Percentiles rank a stretch among this genome's conserved stretches.
phyloP scores from a whole-genome alignment of 306 rosid species.

The Canavalia gladiata region DNA sequence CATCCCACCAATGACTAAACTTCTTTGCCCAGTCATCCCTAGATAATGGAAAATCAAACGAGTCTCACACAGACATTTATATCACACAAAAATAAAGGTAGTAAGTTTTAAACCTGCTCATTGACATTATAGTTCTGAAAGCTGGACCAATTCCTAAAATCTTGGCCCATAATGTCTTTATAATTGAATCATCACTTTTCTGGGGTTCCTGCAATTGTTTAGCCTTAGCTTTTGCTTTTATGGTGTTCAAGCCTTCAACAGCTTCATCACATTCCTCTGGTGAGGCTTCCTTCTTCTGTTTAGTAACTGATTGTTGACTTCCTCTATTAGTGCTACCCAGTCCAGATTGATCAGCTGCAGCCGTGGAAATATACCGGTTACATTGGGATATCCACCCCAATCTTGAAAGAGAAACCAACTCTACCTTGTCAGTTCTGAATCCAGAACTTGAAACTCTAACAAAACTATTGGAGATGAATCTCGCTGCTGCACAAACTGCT shows the following conservation, averaged over 20 bases:
- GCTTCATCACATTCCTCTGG: conserved; percentile 93
- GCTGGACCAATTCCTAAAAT: conserved; percentile 84
- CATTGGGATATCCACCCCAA: conserved; percentile 54
- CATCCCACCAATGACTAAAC: conserved; percentile 69
- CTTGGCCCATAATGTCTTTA: conserved; percentile 66
- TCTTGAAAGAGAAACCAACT: conserved; percentile 39
- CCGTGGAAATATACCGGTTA: conserved; percentile 57
- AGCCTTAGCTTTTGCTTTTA: conserved; percentile 84
- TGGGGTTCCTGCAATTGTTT: conserved; percentile 70
- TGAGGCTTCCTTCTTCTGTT: conserved; percentile 76
- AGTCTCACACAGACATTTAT: conserved; percentile 17
- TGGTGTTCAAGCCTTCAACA: conserved; percentile 71
- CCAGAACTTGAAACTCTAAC: conserved; percentile 36
- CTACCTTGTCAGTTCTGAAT: conserved; percentile 44
- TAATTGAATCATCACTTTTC: conserved; percentile 53
- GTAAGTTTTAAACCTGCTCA: conserved; percentile 74
- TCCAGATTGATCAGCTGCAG: conserved; percentile 60
- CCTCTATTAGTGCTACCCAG: conserved; percentile 47
- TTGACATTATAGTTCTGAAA: conserved; percentile 72
- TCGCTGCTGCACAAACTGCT: neutral
- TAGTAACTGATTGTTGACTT: conserved; percentile 51
- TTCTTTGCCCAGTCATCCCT: conserved; percentile 95
- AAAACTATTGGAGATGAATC: conserved; percentile 33
- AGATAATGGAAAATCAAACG: conserved; percentile 46
- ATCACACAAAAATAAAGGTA: conserved; percentile 41